Evolutionary conservation across 768 basidiomycete species (phyloP).

Genomic region (Rubroboletus satanas): DNA sequence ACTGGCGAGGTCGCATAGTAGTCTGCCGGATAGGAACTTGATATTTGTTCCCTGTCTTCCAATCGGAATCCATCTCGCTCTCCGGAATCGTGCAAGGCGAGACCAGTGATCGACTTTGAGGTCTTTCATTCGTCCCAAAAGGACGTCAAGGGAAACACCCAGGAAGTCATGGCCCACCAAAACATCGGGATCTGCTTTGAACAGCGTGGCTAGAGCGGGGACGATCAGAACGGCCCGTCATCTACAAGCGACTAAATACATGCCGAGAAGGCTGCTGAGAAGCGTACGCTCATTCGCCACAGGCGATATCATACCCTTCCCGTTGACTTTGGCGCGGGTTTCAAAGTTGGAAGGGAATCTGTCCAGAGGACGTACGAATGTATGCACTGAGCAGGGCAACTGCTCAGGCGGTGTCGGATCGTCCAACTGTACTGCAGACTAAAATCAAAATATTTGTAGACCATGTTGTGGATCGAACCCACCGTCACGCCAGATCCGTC

Average conservation of each 20-base stretch:
- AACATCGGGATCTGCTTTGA: constrained; percentile 90
- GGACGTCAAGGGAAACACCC: constrained; percentile 83
- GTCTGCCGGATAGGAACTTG: constrained; percentile 75
- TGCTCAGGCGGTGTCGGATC: constrained; percentile 89
- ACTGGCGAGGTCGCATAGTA: constrained; percentile 90
- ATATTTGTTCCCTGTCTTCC: constrained; percentile 83
- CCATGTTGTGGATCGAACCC: constrained; percentile 14
- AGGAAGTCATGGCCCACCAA: constrained; percentile 94
- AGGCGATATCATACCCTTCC: constrained; percentile 66
- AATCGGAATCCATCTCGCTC: constrained; percentile 77
- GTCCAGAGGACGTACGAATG: constrained; percentile 87
- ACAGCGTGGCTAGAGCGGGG: constrained; percentile 53
- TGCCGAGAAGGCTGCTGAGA: constrained; percentile 76
- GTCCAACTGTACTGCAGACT: constrained; percentile 70
- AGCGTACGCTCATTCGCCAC: constrained; percentile 82
- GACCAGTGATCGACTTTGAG: constrained; percentile 94
- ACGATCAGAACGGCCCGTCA: background rate
- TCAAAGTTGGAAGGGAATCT: constrained; percentile 86
- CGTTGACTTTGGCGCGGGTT: constrained; percentile 54
- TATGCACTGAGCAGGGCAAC: constrained; percentile 77
- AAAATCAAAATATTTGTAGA: background rate
- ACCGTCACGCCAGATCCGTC: constrained; percentile 80
- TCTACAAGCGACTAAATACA: constrained; percentile 12
- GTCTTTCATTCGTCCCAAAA: constrained; percentile 87
- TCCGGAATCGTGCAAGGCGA: constrained; percentile 83